A percentile compares a stretch with the other conserved stretches of the same genome.
Evolutionary conservation across 768 basidiomycete genomes (phyloP).

Genomic region (Cyclocybe aegerita): DNA sequence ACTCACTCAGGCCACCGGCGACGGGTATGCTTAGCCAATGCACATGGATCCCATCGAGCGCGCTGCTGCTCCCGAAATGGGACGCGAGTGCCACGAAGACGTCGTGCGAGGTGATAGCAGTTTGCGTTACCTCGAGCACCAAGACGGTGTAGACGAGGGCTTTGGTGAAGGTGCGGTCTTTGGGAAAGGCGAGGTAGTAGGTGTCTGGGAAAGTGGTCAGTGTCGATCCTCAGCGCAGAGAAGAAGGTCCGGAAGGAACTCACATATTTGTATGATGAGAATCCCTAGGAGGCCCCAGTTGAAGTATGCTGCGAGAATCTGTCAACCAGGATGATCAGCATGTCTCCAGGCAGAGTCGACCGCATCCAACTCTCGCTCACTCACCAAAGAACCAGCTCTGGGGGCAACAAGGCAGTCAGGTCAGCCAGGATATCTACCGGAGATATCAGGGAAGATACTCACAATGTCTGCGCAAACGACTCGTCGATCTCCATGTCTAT

Average conservation of each 20-base stretch:
- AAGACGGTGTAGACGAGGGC: constrained; percentile 24
- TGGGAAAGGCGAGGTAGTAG: constrained; percentile 30
- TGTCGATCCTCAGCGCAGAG: too few species aligned
- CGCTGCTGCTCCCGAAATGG: constrained; percentile 12
- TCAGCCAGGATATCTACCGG: background rate
- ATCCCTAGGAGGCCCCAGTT: constrained; percentile 27
- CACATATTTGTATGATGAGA: constrained; percentile 20
- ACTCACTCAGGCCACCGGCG: constrained; percentile 27
- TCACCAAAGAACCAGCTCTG: constrained; percentile 23
- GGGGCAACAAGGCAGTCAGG: background rate
- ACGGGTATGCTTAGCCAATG: constrained; percentile 28
- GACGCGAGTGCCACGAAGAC: constrained; percentile 17
- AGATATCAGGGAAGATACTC: constrained; percentile 1
- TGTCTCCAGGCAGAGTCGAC: background rate
- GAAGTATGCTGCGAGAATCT: constrained; percentile 22
- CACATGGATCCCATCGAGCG: constrained; percentile 17
- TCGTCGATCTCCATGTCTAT: background rate
- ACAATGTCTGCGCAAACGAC: constrained; percentile 9
- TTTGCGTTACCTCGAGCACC: constrained; percentile 23
- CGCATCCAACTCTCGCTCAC: background rate
- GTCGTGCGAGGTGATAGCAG: constrained; percentile 22
- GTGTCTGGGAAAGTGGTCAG: constrained; percentile 15
- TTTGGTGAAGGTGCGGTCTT: constrained; percentile 22
- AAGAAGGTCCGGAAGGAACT: background rate
- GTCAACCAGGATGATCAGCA: background rate